Base-by-base conservation (phyloP, 208 protist species). In the Trypanosomatidae sp. region DNA sequence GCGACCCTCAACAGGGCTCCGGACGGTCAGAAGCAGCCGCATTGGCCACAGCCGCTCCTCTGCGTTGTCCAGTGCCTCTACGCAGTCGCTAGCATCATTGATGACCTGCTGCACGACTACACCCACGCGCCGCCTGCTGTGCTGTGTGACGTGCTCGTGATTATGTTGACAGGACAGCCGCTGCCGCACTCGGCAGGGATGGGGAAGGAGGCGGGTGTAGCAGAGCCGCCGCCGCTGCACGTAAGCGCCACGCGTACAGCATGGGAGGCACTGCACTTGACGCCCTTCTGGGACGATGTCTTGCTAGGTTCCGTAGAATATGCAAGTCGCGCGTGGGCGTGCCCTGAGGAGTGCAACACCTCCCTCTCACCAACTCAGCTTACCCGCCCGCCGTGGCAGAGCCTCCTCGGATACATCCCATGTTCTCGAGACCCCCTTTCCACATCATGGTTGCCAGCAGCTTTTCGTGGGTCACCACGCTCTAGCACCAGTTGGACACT, bases 81-180 rank as follows among this genome's bases (percentile, higher is more conserved):
- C 30, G 68, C 73, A 25, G 50, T 80, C 9, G 77, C 69, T 3
- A 74, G 72, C 41, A 68, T 80, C 36, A 66, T 87, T 36, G 84
- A 89, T 66, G 76, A 82, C 62, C 8, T 89, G 17, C 59, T 91
- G 74, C 87, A 91, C 71, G 81, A 91, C 71, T 91, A 89, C 74
- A 43, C 49, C 19, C 66, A 72, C 28, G 73, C 73, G 3, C 79
- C 71, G 5, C 84, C 84, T 15, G 68, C 68, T 5, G 65, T 56
- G 6, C 58, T 91, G 43, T 87, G 83, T 33, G 76, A 80, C 25
- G 49, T 79, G 3, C 81, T 91, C 28, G 77, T 73, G 13, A 55
- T 60, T 36, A 64, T 87, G 19, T 46, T 77, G 67, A 30, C 47
- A 9, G 25, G 44, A 10, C 52, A 62, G 25, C 36, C 53, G 73